Percentiles rank a stretch among this genome's conserved stretches.
Evolutionary conservation across 176 grass and related monocot species (phyloP).

Genomic region (Oryza longistaminata): DNA sequence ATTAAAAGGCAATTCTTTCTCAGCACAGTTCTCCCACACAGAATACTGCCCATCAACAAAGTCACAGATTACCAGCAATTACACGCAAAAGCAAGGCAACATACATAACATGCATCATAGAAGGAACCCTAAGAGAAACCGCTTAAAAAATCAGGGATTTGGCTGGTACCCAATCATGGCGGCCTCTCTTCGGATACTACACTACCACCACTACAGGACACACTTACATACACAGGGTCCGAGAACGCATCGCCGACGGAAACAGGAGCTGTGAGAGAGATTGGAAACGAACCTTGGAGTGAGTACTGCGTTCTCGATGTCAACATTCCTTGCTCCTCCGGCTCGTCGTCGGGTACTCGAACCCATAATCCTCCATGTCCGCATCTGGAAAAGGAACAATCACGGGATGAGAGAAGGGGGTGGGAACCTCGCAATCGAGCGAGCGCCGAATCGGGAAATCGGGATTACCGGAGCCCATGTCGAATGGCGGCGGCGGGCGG

Average conservation of each 20-base stretch:
- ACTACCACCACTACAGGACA: too few species aligned
- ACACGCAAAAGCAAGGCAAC: background rate
- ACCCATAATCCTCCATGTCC: slow-evolving; percentile 99
- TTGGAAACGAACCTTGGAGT: slow-evolving; percentile 75
- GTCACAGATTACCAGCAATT: background rate
- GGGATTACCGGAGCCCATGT: slow-evolving; percentile 72
- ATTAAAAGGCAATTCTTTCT: too few species aligned
- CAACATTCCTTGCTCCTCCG: slow-evolving; percentile 96
- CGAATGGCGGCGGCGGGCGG: too few species aligned
- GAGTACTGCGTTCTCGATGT: slow-evolving; percentile 99
- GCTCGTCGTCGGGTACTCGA: slow-evolving; percentile 97
- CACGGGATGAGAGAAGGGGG: background rate
- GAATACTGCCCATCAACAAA: background rate
- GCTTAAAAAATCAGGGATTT: background rate
- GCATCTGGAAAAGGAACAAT: slow-evolving; percentile 63
- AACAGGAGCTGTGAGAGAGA: background rate
- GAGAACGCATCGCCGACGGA: background rate
- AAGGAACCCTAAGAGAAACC: background rate
- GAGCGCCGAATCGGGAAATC: background rate
- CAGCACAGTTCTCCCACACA: too few species aligned
- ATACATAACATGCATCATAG: background rate
- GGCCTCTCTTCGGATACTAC: background rate
- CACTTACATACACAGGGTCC: background rate
- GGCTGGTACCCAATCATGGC: background rate
- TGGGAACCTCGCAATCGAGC: background rate